Conservation (phyloP, 768 basidiomycete species). For the Royoungia palumana region DNA sequence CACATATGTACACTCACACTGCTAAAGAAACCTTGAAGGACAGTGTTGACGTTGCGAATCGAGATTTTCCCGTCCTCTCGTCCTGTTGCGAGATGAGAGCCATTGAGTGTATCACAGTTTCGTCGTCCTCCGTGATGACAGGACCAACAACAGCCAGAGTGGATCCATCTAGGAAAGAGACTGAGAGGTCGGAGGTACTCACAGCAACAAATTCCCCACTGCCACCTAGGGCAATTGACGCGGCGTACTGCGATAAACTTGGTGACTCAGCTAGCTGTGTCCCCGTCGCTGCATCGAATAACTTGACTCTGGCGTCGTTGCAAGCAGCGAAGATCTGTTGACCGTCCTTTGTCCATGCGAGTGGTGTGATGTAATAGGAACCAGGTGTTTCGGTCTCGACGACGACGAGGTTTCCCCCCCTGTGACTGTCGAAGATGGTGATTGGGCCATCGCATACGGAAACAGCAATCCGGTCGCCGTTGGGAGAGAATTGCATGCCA, state of each 20-base stretch:
- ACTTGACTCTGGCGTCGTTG: background rate
- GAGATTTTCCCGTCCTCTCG: background rate
- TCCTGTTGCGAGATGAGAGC: background rate
- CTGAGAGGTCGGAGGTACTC: background rate
- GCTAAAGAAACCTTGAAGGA: constrained; percentile 1
- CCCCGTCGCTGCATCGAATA: background rate
- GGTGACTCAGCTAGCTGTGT: background rate
- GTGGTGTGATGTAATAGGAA: background rate
- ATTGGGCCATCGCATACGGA: background rate
- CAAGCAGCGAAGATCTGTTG: background rate
- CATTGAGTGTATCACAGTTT: background rate
- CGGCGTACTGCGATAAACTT: background rate
- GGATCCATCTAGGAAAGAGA: constrained; percentile 1
- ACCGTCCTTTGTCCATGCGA: constrained; percentile 2
- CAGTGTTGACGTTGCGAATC: background rate
- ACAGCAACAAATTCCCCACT: background rate
- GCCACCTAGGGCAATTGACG: background rate
- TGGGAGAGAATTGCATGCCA: constrained; percentile 1
- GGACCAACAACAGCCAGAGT: background rate
- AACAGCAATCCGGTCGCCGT: background rate
- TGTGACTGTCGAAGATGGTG: background rate
- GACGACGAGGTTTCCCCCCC: background rate
- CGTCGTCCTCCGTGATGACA: background rate
- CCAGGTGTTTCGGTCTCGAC: background rate
- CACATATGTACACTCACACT: too few relatives aligned